phyloP scores from a whole-genome alignment of 495 filamentous ascomycete genomes.

The Acidomyces sp. region DNA sequence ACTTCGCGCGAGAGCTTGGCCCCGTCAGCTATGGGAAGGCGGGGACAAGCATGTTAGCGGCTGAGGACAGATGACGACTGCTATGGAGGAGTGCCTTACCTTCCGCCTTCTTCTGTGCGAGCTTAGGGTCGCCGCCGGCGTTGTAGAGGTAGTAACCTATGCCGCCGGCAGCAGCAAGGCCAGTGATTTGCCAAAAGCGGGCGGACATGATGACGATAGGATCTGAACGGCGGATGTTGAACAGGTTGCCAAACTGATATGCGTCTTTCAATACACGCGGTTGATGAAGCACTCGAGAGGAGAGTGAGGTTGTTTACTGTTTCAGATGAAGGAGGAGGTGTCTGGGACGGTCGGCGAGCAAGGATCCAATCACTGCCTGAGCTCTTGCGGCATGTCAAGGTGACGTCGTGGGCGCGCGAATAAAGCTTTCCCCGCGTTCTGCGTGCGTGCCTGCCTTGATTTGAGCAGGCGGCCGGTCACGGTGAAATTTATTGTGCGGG shows the following conservation, averaged over 20 bases:
- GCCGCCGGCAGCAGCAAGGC: constrained; percentile 49
- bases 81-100: constrained; percentile 36
- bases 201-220: constrained; percentile 19
- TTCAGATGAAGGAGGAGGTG: too few relatives aligned
- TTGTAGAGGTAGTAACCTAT: constrained; percentile 85
- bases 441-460: too few relatives aligned
- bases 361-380: too few relatives aligned
- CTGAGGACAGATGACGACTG: not conserved
- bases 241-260: not conserved
- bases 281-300: too few relatives aligned
- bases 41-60: constrained; percentile 8
- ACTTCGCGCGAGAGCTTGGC: constrained; percentile 51
- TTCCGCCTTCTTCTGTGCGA: constrained; percentile 70
- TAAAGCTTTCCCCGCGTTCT: too few relatives aligned
- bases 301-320: too few relatives aligned
- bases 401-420: too few relatives aligned
- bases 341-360: too few relatives aligned
- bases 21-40: constrained; percentile 41
- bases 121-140: constrained; percentile 69
- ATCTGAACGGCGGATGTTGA: not conserved
- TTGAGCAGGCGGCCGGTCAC: too few relatives aligned
- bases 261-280: too few relatives aligned
- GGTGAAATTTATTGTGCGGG: too few relatives aligned
- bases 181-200: constrained; percentile 24
- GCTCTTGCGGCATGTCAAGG: too few relatives aligned